Evolutionary conservation across 768 basidiomycete genomes (phyloP).

Genomic region (Lactarius akahatsu): DNA sequence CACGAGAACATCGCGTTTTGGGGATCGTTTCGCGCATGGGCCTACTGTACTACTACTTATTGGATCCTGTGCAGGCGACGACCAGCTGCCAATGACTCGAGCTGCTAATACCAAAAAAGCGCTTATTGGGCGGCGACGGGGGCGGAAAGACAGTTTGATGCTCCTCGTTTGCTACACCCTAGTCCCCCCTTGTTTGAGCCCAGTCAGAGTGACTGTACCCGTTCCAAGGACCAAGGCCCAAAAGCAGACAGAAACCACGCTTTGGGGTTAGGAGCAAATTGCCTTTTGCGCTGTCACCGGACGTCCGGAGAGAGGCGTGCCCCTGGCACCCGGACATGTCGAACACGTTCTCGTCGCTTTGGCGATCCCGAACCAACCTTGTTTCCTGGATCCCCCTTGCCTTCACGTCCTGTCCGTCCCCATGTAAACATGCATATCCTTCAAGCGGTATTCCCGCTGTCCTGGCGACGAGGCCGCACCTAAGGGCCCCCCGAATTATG

Average conservation of each 20-base stretch:
- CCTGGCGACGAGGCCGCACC: constrained; percentile 23
- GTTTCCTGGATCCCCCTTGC: constrained; percentile 1
- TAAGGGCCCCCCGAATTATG: background rate
- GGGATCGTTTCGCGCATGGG: constrained; percentile 1
- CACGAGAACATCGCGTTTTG: background rate
- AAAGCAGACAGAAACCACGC: background rate
- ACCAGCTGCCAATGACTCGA: background rate
- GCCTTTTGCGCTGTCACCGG: background rate
- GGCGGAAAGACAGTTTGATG: background rate
- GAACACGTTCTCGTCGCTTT: constrained; percentile 21
- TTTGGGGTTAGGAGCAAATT: constrained; percentile 6
- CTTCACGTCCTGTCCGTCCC: background rate
- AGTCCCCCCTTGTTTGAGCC: background rate
- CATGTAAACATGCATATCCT: background rate
- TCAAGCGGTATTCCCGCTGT: constrained; percentile 6
- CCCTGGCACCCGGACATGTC: background rate
- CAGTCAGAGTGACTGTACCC: background rate
- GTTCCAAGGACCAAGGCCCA: background rate
- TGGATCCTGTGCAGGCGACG: constrained; percentile 5
- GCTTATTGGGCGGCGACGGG: constrained; percentile 14
- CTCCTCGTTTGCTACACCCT: background rate
- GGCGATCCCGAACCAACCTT: constrained; percentile 23
- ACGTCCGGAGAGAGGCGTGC: background rate
- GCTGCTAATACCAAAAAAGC: background rate
- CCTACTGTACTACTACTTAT: background rate